phyloP scores from a whole-genome alignment of 306 rosid species.

The Albizia julibrissin region DNA sequence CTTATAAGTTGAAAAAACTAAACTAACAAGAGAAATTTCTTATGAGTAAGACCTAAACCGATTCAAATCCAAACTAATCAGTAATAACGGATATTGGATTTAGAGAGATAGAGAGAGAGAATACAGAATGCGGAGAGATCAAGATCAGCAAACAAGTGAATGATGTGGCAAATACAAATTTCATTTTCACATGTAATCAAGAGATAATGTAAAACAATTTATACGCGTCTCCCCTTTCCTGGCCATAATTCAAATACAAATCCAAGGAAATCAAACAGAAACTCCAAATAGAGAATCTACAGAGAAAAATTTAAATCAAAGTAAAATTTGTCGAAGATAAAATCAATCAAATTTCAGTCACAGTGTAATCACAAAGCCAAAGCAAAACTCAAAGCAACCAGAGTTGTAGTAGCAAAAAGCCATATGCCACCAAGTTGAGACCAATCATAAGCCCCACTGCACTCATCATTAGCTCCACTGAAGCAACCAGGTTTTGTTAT shows the following conservation, averaged over 20 bases:
- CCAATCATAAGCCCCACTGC: conserved; percentile 51
- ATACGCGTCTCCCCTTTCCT: background rate
- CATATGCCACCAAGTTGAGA: conserved; percentile 36
- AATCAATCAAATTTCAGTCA: conserved; percentile 8
- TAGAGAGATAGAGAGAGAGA: background rate
- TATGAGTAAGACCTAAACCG: background rate
- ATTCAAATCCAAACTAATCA: background rate
- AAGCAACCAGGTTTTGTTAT: conserved; percentile 82
- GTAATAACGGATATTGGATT: no score
- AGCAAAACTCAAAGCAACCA: conserved; percentile 35
- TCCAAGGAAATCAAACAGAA: background rate
- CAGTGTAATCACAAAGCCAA: conserved; percentile 40
- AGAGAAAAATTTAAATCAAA: conserved; percentile 3
- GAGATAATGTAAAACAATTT: background rate
- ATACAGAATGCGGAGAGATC: background rate
- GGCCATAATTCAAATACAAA: background rate
- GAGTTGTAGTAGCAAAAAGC: conserved; percentile 36
- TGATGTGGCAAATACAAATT: background rate
- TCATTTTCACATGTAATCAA: background rate
- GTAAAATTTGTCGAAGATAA: conserved; percentile 21
- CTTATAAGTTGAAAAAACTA: background rate
- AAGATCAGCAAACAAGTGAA: background rate
- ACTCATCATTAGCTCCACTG: conserved; percentile 72
- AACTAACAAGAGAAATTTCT: background rate
- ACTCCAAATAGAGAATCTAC: background rate